Conservation (phyloP, 2,329 filamentous ascomycete species). For the Arthrinium phaeospermum region DNA sequence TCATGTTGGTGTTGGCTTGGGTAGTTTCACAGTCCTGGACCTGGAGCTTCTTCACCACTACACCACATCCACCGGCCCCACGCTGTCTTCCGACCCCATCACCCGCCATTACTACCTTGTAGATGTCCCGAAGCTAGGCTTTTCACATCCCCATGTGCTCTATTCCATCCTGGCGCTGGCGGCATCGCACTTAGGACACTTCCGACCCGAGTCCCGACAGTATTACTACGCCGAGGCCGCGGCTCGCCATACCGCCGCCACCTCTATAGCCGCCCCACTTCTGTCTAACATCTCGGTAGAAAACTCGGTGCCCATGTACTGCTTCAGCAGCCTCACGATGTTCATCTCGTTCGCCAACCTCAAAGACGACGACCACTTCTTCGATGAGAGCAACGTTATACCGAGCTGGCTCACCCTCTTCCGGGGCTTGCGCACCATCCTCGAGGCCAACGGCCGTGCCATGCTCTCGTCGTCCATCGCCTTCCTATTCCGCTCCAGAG, state of each 20-base stretch:
- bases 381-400: background rate
- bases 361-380: background rate
- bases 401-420: background rate
- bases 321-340: conserved; percentile 7
- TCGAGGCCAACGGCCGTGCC: conserved; percentile 3
- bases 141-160: conserved; percentile 32
- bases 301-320: conserved; percentile 15
- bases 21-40: conserved; percentile 23
- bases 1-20: background rate
- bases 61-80: conserved; percentile 42
- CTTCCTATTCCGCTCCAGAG: background rate
- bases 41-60: conserved; percentile 48
- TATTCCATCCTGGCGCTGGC: conserved; percentile 14
- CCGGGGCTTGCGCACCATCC: background rate
- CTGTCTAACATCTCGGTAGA: conserved; percentile 8
- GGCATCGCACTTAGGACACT: conserved; percentile 8
- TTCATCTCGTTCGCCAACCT: conserved; percentile 9
- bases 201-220: conserved; percentile 13
- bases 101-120: conserved; percentile 30
- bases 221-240: conserved; percentile 14
- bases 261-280: conserved; percentile 4
- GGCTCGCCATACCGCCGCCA: background rate
- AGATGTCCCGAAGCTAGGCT: conserved; percentile 21
- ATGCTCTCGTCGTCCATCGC: conserved; percentile 9
- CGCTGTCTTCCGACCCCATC: conserved; percentile 38